phyloP scores from a whole-genome alignment of 1,139 yeast species.

The Yamadazyma oceani region DNA sequence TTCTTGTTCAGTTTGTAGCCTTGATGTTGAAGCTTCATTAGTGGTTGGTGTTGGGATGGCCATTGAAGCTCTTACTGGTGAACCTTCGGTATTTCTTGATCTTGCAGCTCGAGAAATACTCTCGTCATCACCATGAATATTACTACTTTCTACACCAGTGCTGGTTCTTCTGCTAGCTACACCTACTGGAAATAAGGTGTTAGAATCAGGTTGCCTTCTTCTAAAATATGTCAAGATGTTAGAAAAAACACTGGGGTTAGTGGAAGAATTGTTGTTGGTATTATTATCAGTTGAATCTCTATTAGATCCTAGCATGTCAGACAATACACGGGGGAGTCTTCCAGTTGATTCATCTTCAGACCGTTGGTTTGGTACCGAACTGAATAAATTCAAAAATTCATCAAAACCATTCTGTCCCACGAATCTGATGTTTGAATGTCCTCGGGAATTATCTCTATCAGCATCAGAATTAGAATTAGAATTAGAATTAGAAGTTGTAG shows the following conservation, averaged over 20 bases:
- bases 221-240: slow-evolving; percentile 27
- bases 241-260: slow-evolving; percentile 19
- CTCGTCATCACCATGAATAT: slow-evolving; percentile 6
- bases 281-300: not conserved
- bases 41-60: not conserved
- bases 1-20: not conserved
- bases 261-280: not conserved
- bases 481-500: too few relatives aligned
- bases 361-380: not conserved
- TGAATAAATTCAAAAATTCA: slow-evolving; percentile 6
- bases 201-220: slow-evolving; percentile 13
- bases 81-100: not conserved
- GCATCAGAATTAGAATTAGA: not conserved
- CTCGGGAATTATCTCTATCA: too few relatives aligned
- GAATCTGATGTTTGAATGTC: slow-evolving; percentile 2
- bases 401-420: slow-evolving; percentile 8
- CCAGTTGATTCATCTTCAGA: not conserved
- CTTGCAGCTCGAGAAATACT: not conserved
- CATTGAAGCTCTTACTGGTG: not conserved
- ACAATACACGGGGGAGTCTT: not conserved
- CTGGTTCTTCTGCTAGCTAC: slow-evolving; percentile 53
- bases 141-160: slow-evolving; percentile 45
- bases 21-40: too few relatives aligned
- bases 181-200: slow-evolving; percentile 46
- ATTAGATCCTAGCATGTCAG: not conserved